Conservation (phyloP, 2,329 filamentous ascomycete species). For the Pseudogymnoascus sp. region DNA sequence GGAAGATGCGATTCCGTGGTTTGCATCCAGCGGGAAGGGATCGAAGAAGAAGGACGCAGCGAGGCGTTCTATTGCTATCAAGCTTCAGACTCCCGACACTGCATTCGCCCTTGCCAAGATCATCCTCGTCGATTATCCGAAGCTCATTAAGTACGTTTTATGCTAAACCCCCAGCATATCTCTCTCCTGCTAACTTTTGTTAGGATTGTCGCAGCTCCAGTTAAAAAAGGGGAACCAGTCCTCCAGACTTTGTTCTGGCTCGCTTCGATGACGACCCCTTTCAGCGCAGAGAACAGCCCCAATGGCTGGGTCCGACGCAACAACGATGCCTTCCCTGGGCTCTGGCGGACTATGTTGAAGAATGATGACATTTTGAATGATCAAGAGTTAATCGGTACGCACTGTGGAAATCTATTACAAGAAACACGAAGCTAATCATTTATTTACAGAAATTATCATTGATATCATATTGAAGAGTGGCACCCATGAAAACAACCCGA, state of each 20-base stretch:
- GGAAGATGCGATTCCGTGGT: background rate
- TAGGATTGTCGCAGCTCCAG: conserved; percentile 17
- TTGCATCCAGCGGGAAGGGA: background rate
- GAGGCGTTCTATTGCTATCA: background rate
- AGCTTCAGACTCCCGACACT: background rate
- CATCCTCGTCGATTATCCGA: conserved; percentile 23
- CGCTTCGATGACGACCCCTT: conserved; percentile 16
- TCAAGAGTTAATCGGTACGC: conserved; percentile 18
- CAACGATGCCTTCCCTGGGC: conserved; percentile 14
- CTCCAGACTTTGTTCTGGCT: conserved; percentile 23
- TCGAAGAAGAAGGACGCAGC: background rate
- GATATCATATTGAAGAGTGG: conserved; percentile 18
- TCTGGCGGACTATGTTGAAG: conserved; percentile 21
- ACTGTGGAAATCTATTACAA: background rate
- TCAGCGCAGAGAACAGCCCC: background rate
- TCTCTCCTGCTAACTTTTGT: conserved; percentile 11
- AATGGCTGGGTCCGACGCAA: conserved; percentile 13
- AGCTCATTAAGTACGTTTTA: conserved; percentile 19
- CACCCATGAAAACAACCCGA: conserved; percentile 17
- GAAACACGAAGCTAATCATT: background rate
- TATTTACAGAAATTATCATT: conserved; percentile 20
- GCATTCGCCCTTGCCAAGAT: background rate
- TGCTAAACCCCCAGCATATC: background rate
- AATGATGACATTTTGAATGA: conserved; percentile 20
- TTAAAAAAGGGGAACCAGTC: conserved; percentile 13